Percentiles rank a stretch among this genome's conserved stretches.
phyloP scores from a whole-genome alignment of 2,329 filamentous ascomycete genomes.

The Exophiala aquamarina region DNA sequence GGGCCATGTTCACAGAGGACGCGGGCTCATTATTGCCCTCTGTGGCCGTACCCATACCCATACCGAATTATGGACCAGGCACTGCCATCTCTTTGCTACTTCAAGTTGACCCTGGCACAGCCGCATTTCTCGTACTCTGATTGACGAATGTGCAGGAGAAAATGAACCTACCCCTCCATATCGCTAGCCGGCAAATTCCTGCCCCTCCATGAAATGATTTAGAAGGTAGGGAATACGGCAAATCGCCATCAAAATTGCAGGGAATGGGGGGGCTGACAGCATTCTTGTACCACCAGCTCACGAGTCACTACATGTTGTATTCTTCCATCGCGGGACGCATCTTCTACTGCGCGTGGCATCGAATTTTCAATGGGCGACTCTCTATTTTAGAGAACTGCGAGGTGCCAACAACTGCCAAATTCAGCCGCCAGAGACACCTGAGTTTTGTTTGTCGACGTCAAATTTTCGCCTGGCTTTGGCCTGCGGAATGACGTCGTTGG shows the following conservation, averaged over 20 bases:
- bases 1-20: too few species aligned
- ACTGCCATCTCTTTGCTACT: too few species aligned
- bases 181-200: constrained; percentile 11
- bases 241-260: constrained; percentile 15
- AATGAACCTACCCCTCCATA: constrained; percentile 1
- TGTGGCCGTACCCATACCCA: too few species aligned
- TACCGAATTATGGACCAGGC: too few species aligned
- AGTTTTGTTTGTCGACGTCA: too few species aligned
- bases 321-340: constrained; percentile 10
- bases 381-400: too few species aligned
- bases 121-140: too few species aligned
- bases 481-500: constrained; percentile 22
- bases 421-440: too few species aligned
- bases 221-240: constrained; percentile 12
- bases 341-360: constrained; percentile 1
- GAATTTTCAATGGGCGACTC: constrained; percentile 1
- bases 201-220: background rate
- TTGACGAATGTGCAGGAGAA: too few species aligned
- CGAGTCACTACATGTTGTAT: constrained; percentile 2
- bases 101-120: too few species aligned
- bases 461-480: constrained; percentile 8
- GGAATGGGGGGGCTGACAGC: constrained; percentile 20
- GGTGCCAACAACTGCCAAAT: too few species aligned
- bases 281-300: constrained; percentile 11
- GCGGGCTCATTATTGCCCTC: too few species aligned